A percentile compares a stretch with the other conserved stretches of the same genome.
These are phyloP conservation scores for Xylariales sp. DNA, from an alignment of 2,329 filamentous ascomycete genomes.

Conservation along the genomic window DNA sequence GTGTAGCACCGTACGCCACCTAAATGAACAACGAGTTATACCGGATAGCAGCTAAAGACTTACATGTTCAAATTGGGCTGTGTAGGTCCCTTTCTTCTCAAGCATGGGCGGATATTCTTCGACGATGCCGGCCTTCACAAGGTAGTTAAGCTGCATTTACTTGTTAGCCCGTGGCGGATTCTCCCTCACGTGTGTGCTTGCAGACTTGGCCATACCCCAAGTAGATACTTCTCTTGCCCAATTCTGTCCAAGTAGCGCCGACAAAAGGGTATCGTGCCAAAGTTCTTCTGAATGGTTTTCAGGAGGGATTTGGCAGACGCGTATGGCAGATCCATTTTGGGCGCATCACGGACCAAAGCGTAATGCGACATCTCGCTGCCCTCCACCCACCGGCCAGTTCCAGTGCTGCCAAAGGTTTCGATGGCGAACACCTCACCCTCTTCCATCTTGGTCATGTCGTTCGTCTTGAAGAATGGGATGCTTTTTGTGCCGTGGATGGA, in stretches of 20 bases:
- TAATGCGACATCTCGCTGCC: slow-evolving; percentile 92
- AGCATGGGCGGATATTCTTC: slow-evolving; percentile 86
- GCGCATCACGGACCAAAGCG: slow-evolving; percentile 67
- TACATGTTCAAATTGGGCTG: slow-evolving; percentile 92
- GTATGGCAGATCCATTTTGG: slow-evolving; percentile 71
- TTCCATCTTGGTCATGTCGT: slow-evolving; percentile 93
- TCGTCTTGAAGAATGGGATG: slow-evolving; percentile 87
- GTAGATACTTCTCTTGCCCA: slow-evolving; percentile 88
- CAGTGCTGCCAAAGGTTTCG: slow-evolving; percentile 93
- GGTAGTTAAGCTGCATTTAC: slow-evolving; percentile 73
- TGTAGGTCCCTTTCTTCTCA: slow-evolving; percentile 91
- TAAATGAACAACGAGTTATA: too few species aligned
- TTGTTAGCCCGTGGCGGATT: neutral
- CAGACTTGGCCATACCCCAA: slow-evolving; percentile 71
- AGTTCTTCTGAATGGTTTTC: slow-evolving; percentile 92
- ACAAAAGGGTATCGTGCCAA: slow-evolving; percentile 88
- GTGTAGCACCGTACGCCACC: slow-evolving; percentile 33
- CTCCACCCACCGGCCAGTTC: slow-evolving; percentile 81
- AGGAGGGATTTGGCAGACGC: slow-evolving; percentile 81
- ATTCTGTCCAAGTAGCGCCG: slow-evolving; percentile 85
- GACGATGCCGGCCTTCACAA: slow-evolving; percentile 79
- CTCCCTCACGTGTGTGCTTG: too few species aligned
- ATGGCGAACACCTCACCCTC: slow-evolving; percentile 94
- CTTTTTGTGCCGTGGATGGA: slow-evolving; percentile 91
- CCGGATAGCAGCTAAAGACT: too few species aligned